These are phyloP conservation scores for Trichophyton schoenleinii DNA, from an alignment of 2,329 filamentous ascomycete genomes.

Conservation along the genomic window DNA sequence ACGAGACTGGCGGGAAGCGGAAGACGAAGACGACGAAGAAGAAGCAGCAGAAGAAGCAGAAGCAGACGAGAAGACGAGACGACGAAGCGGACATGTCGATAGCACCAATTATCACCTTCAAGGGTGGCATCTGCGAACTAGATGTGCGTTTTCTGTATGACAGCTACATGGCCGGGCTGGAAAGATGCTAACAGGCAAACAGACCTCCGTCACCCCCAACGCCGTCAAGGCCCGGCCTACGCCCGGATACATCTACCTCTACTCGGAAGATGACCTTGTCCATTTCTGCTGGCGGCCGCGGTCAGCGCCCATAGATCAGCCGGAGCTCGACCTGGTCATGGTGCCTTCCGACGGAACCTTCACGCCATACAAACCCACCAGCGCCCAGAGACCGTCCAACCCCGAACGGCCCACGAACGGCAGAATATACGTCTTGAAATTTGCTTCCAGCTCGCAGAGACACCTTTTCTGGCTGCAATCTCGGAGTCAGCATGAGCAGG, in stretches of 20 bases:
- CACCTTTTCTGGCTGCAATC: slow-evolving; percentile 96
- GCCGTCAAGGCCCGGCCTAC: slow-evolving; percentile 62
- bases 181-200: background rate
- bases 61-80: background rate
- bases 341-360: slow-evolving; percentile 82
- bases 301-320: slow-evolving; percentile 53
- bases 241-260: slow-evolving; percentile 83
- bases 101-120: slow-evolving; percentile 83
- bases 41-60: background rate
- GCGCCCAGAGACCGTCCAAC: slow-evolving; percentile 44
- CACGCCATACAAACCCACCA: slow-evolving; percentile 57
- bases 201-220: slow-evolving; percentile 47
- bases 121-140: slow-evolving; percentile 78
- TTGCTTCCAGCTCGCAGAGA: slow-evolving; percentile 78
- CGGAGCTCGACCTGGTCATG: slow-evolving; percentile 85
- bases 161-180: background rate
- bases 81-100: slow-evolving; percentile 54
- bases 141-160: slow-evolving; percentile 47
- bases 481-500: slow-evolving; percentile 59
- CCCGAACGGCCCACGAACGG: slow-evolving; percentile 62
- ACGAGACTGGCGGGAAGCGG: background rate
- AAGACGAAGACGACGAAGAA: background rate
- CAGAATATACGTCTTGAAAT: slow-evolving; percentile 86
- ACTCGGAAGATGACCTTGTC: slow-evolving; percentile 82
- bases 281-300: slow-evolving; percentile 97